Evolutionary conservation across 2,329 filamentous ascomycete genomes (phyloP).

Genomic region (Polytolypa hystricis): DNA sequence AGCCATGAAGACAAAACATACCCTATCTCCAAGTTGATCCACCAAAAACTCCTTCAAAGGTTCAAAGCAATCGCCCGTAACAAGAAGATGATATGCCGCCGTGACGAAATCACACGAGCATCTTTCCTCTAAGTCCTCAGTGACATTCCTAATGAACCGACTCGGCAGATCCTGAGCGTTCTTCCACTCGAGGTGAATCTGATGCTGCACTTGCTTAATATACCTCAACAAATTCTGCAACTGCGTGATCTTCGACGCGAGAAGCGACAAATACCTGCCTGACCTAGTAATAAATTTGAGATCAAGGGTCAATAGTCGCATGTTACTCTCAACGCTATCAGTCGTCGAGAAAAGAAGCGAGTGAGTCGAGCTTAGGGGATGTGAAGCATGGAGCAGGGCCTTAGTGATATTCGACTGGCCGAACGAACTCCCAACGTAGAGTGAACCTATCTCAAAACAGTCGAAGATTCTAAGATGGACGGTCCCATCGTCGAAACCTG

Average conservation of each 20-base stretch:
- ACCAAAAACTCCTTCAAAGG: conserved; percentile 78
- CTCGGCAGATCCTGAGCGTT: conserved; percentile 67
- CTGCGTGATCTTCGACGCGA: conserved; percentile 78
- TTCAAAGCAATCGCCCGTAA: conserved; percentile 68
- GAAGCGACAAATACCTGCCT: conserved; percentile 68
- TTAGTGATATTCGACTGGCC: conserved; percentile 28
- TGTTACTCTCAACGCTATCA: conserved; percentile 25
- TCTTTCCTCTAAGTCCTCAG: conserved; percentile 61
- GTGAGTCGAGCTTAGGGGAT: conserved; percentile 66
- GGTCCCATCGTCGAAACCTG: conserved; percentile 58
- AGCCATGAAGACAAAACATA: conserved; percentile 31
- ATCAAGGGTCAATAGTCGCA: conserved; percentile 65
- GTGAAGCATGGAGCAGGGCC: conserved; percentile 54
- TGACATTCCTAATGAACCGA: conserved; percentile 66
- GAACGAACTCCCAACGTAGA: conserved; percentile 31
- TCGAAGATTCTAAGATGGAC: conserved; percentile 77
- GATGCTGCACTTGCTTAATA: conserved; percentile 64
- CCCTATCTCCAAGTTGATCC: conserved; percentile 68
- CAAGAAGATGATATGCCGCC: conserved; percentile 71
- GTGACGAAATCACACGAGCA: conserved; percentile 56
- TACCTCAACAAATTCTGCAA: conserved; percentile 81
- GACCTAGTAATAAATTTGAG: conserved; percentile 66
- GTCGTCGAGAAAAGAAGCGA: conserved; percentile 47
- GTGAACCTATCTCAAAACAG: conserved; percentile 63
- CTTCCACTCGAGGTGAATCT: conserved; percentile 74